Percentiles rank a stretch among this genome's conserved stretches.
Evolutionary conservation across 2,329 filamentous ascomycete genomes (phyloP).

Genomic region (Aspergillus costaricaensis): DNA sequence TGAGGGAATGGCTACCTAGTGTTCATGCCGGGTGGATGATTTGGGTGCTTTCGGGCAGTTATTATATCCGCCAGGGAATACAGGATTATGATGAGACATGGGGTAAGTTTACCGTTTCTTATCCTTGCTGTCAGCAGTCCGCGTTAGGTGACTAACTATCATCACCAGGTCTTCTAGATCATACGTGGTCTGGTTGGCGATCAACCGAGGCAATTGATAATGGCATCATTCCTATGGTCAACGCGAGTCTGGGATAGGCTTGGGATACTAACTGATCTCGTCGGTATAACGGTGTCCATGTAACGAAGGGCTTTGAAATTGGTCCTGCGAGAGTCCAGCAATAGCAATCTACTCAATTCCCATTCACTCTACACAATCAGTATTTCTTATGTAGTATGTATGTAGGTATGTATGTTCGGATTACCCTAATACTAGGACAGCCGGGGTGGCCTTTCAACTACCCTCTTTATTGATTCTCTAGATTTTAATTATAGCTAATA

Average conservation of each 20-base stretch:
- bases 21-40: slow-evolving; percentile 59
- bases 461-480: too few relatives aligned
- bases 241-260: slow-evolving; percentile 1
- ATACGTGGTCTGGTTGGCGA: slow-evolving; percentile 58
- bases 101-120: slow-evolving; percentile 30
- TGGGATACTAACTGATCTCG: background rate
- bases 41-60: slow-evolving; percentile 62
- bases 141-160: background rate
- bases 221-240: slow-evolving; percentile 15
- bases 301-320: background rate
- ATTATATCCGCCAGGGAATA: slow-evolving; percentile 56
- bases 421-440: too few relatives aligned
- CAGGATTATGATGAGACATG: slow-evolving; percentile 62
- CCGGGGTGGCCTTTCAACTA: too few relatives aligned
- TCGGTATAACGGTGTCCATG: background rate
- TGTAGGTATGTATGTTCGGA: too few relatives aligned
- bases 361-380: too few relatives aligned
- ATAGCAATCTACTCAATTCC: too few relatives aligned
- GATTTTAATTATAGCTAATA: too few relatives aligned
- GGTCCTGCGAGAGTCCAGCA: too few relatives aligned
- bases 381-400: too few relatives aligned
- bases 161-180: slow-evolving; percentile 51
- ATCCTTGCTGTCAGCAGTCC: background rate
- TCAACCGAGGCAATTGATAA: slow-evolving; percentile 20
- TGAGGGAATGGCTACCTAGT: slow-evolving; percentile 52